phyloP scores from a whole-genome alignment of 1,139 yeast species.

The Candida tetrigidarum region DNA sequence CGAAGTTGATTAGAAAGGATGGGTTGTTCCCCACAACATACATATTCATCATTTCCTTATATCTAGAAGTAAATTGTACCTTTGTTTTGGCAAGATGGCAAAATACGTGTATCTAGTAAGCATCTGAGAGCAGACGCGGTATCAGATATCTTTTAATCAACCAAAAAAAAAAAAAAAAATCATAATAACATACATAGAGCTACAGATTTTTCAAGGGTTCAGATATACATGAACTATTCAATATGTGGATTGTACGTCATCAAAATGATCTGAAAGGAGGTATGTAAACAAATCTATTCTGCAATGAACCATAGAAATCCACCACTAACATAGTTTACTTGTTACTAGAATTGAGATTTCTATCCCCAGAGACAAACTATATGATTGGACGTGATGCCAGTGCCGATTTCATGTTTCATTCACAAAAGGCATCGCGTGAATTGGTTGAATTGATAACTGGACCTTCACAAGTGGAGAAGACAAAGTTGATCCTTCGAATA shows the following conservation, averaged over 20 bases:
- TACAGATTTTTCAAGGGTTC: neutral
- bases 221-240: neutral
- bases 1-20: no score
- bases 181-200: neutral
- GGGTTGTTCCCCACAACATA: no score
- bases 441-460: constrained; percentile 28
- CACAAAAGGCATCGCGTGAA: constrained; percentile 32
- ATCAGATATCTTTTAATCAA: neutral
- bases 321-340: constrained; percentile 7
- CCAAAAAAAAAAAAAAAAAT: constrained; percentile 1
- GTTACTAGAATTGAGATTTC: constrained; percentile 13
- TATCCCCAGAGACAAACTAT: constrained; percentile 25
- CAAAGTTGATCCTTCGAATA: constrained; percentile 28
- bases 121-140: neutral
- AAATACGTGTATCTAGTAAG: no score
- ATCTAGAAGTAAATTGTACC: no score
- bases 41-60: no score
- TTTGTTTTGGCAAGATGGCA: no score
- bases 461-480: constrained; percentile 12
- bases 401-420: constrained; percentile 21
- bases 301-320: no score
- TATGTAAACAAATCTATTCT: no score
- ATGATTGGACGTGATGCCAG: constrained; percentile 34
- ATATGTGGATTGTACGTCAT: constrained; percentile 20
- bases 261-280: constrained; percentile 18